A percentile compares a stretch with the other conserved stretches of the same genome.
Conservation (phyloP, 805 yeast species). For the Lachancea kluyveri region DNA sequence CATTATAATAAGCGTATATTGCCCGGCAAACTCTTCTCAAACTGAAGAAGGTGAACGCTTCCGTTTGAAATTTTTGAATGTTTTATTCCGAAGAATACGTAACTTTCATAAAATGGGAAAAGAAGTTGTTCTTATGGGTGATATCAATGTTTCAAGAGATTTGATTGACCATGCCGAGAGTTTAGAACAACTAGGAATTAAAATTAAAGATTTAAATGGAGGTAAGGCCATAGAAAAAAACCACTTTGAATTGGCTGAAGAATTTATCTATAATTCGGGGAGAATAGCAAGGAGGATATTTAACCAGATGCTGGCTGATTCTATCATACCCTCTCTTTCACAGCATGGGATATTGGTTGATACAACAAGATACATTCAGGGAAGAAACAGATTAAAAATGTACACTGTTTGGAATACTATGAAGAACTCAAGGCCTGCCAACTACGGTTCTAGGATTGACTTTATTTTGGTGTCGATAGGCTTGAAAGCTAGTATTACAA, state of each 20-base stretch:
- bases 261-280: constrained; percentile 31
- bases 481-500: constrained; percentile 29
- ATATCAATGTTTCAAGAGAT: constrained; percentile 76
- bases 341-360: constrained; percentile 47
- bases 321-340: constrained; percentile 26
- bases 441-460: constrained; percentile 87
- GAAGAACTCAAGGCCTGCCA: constrained; percentile 68
- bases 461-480: constrained; percentile 49
- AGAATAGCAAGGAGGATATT: constrained; percentile 38
- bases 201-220: constrained; percentile 34
- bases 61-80: constrained; percentile 50
- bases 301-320: constrained; percentile 39
- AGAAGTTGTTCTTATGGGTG: constrained; percentile 78
- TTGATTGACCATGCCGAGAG: constrained; percentile 77
- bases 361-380: constrained; percentile 50
- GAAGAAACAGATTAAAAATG: constrained; percentile 49
- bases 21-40: constrained; percentile 84
- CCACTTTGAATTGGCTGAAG: constrained; percentile 30
- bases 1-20: constrained; percentile 65
- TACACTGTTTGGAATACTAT: constrained; percentile 92
- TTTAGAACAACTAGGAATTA: constrained; percentile 26
- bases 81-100: constrained; percentile 56
- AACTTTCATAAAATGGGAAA: constrained; percentile 53
- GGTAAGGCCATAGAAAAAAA: constrained; percentile 29
- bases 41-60: constrained; percentile 60